Evolutionary conservation across 768 basidiomycete genomes (phyloP).

Genomic region (Obba rivulosa): DNA sequence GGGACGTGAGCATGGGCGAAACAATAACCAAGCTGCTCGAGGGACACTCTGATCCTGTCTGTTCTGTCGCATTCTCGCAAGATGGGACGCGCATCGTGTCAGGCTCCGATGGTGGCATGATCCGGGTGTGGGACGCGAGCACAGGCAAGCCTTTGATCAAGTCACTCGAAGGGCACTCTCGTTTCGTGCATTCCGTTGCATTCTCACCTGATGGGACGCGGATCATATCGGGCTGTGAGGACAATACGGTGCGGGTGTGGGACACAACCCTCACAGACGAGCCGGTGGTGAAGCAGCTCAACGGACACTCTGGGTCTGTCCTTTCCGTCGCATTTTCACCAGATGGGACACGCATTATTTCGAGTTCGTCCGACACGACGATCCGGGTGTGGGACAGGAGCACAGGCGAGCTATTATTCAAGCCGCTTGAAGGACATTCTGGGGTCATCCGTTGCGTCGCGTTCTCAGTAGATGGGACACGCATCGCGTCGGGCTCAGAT

Average conservation of each 20-base stretch:
- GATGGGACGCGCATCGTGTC: conserved; percentile 14
- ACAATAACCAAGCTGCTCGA: not conserved
- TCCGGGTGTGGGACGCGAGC: conserved; percentile 15
- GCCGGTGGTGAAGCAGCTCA: too few relatives aligned
- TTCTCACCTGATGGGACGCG: conserved; percentile 25
- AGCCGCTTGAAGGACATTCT: conserved; percentile 4
- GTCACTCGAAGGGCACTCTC: conserved; percentile 12
- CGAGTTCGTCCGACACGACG: conserved; percentile 39
- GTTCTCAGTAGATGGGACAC: conserved; percentile 3
- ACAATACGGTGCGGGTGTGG: conserved; percentile 23
- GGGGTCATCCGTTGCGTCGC: conserved; percentile 3
- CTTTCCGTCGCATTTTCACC: conserved; percentile 8
- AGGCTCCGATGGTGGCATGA: conserved; percentile 7
- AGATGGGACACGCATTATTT: conserved; percentile 29
- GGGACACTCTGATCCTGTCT: conserved; percentile 9
- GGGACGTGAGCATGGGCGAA: too few relatives aligned
- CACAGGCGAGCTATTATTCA: conserved; percentile 1
- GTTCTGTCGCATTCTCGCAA: conserved; percentile 15
- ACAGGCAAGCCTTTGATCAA: not conserved
- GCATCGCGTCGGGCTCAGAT: too few relatives aligned
- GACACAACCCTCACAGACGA: not conserved
- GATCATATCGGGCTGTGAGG: conserved; percentile 24
- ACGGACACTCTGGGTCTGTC: conserved; percentile 12
- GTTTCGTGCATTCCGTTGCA: conserved; percentile 13
- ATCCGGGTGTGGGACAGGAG: conserved; percentile 18